phyloP scores from a whole-genome alignment of 1,139 yeast genomes.

The Taphrina populina region DNA sequence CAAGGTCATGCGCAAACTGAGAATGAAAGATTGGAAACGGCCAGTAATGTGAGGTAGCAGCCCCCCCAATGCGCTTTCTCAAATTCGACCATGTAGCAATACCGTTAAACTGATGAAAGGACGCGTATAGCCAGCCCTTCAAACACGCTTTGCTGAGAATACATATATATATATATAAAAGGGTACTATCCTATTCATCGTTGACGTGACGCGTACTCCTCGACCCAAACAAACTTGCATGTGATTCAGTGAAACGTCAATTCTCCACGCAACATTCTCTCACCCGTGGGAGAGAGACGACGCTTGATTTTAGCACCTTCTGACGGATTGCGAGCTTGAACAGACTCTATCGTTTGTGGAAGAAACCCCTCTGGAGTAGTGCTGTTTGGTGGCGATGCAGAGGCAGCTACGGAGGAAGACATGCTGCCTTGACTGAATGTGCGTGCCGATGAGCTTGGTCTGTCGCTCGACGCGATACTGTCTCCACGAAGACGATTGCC shows the following conservation, averaged over 20 bases:
- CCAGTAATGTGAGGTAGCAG: conserved; percentile 17
- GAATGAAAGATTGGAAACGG: conserved; percentile 4
- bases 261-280: conserved; percentile 29
- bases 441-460: background rate
- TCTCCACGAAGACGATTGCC: conserved; percentile 32
- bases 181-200: too few species aligned
- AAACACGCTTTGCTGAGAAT: background rate
- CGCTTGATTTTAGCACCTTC: conserved; percentile 24
- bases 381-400: background rate
- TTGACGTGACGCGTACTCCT: background rate
- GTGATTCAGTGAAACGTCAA: conserved; percentile 6
- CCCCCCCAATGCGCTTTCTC: too few species aligned
- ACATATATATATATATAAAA: too few species aligned
- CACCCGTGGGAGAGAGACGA: conserved; percentile 29
- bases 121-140: too few species aligned
- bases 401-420: background rate
- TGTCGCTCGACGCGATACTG: background rate
- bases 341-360: background rate
- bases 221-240: too few species aligned
- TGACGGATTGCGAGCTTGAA: background rate
- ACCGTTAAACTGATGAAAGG: too few species aligned
- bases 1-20: background rate
- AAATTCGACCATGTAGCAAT: too few species aligned
- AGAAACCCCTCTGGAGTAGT: background rate
- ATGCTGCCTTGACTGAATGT: conserved; percentile 10